Base-by-base conservation (phyloP, 2,329 filamentous ascomycete species). In the Graphiopsis chlorocephala region DNA sequence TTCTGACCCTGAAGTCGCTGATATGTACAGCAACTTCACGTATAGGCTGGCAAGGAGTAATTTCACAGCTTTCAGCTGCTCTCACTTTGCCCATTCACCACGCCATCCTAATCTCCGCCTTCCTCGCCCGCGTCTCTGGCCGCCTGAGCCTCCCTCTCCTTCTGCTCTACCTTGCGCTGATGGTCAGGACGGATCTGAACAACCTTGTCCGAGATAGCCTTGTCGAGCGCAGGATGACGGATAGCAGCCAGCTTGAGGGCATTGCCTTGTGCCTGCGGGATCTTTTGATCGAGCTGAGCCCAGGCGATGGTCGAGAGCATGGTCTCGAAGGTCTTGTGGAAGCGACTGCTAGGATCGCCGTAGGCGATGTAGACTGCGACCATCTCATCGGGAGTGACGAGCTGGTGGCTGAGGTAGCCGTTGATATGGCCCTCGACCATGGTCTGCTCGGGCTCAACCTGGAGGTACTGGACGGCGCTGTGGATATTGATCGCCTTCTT, bases 341-440 rank as follows among this genome's bases (percentile, higher is more conserved):
- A 20, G 4, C 4, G 5, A 17, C 23, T 4, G 31, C 11, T 6
- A 10, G 31, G 53, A 3, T 20, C 26, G 26, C 38, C 47, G 25
- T 63, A 68, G 8, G 31, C 29, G 10, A 15, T 23, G 23, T 64
- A 52, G 12, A 67, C 26, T 8, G 31, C 58, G 28, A 62, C 5
- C 33, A 69, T 59, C 31, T 67, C 55, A 1, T 64, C 28, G 1
- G 66, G 62, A 17, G 38, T 64, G 12, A 65, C 14, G n/a, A 33
- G 17, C 23, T 60, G 48, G 58, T 69, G 64, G 15, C 45, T 17
- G 52, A 68, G 48, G 56, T 66, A 58, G 38, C 64, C 64, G 26
- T 61, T 52, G 31, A 69, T 47, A 52, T 65, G 63, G 48, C 65
- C 65, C 10, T 62, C 63, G 60, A 69, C 60, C 47, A 64, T 63